Base-by-base conservation (phyloP, 73 alveolate species). In the Diophrys appendiculata region DNA sequence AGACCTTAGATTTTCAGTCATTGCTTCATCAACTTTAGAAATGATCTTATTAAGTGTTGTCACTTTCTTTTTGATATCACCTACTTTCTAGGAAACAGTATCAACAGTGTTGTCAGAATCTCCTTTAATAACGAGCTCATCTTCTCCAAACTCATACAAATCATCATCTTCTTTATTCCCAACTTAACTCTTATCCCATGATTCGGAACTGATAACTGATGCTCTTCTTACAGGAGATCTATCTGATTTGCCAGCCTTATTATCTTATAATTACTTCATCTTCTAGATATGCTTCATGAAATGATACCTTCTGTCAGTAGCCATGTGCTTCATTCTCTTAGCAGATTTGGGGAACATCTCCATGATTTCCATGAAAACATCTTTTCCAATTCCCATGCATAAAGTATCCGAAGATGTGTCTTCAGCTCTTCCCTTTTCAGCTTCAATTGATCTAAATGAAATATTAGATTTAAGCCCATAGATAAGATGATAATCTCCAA, bases 401-500 rank as follows among this genome's bases (percentile, higher is more conserved):
- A 73, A 69, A 0, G 82, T 80, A 22, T 71, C 73, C n/a, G 23
- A 60, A 22, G 31, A 26, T 60, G 18, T 26, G 27, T n/a, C 72
- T 60, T 60, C 72, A 3, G 27, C 30, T 11, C 30, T 11, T 60
- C 30, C 5, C 23, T 5, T 53, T 43, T 27, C 54, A 2, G 34
- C 56, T n/a, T 32, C 34, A 14, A 54, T 52, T 56, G 90, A 35
- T 43, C 74, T 53, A 69, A 82, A 82, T 0, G 65, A 67, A 28
- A 82, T 82, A 56, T 73, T 82, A 29, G 90, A 82, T 31, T 54
- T 70, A 0, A 82, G 80, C 28, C 64, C 80, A 35, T 0, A 67
- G 11, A 82, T 32, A 28, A 73, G 65, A 25, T 82, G 75, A 43
- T 82, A 82, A 26, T 82, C 90, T 0, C 90, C 90, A 28, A 82